These are phyloP conservation scores for Plasmopara halstedii DNA, from an alignment of 352 stramenopile species.

Conservation along the genomic window DNA sequence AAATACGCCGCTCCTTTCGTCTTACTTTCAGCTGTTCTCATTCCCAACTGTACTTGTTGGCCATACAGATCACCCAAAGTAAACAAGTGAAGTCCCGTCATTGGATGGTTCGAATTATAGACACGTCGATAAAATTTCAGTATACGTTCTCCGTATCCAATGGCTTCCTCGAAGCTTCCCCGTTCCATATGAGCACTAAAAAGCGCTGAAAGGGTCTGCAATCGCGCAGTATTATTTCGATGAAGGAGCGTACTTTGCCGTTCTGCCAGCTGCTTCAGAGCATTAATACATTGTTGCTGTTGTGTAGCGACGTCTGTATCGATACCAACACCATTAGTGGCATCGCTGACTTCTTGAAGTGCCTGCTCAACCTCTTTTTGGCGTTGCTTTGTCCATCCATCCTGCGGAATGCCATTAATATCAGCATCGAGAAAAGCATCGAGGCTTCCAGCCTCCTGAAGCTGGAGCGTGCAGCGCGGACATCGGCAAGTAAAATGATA, in stretches of 20 bases:
- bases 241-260: constrained; percentile 28
- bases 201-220: constrained; percentile 40
- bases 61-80: constrained; percentile 50
- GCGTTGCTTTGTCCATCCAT: constrained; percentile 27
- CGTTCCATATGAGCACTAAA: constrained; percentile 53
- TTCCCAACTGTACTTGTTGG: constrained; percentile 9
- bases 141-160: constrained; percentile 36
- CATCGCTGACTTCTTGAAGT: constrained; percentile 15
- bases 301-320: constrained; percentile 6
- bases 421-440: constrained; percentile 47
- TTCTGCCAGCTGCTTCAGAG: constrained; percentile 18
- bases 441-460: constrained; percentile 19
- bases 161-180: constrained; percentile 18
- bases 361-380: constrained; percentile 19
- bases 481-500: constrained; percentile 66
- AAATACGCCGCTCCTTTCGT: constrained; percentile 23
- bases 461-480: constrained; percentile 27
- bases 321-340: constrained; percentile 3
- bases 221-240: constrained; percentile 30
- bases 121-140: constrained; percentile 51
- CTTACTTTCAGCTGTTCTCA: constrained; percentile 2
- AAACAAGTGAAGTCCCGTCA: constrained; percentile 56
- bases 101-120: constrained; percentile 52
- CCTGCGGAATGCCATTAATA: constrained; percentile 29
- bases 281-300: constrained; percentile 16